Conservation (phyloP, 2,329 filamentous ascomycete genomes). For the Alternaria metachromatica region DNA sequence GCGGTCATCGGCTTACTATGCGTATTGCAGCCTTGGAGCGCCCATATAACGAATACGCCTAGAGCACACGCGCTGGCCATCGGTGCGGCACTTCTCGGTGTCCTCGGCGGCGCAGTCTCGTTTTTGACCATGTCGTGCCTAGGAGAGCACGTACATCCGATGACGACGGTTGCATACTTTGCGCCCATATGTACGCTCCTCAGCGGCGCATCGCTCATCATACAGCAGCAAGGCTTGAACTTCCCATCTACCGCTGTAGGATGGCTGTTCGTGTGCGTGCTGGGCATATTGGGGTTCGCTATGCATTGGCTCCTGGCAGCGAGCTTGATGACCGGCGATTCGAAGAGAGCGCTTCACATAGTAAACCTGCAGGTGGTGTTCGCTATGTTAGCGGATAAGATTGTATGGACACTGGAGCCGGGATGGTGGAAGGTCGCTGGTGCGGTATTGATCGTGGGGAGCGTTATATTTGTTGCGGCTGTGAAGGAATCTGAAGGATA, state of each 20-base stretch:
- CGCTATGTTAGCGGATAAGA: not conserved
- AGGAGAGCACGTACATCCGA: not conserved
- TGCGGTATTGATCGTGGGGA: not conserved
- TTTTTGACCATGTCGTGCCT: not conserved
- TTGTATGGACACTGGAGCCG: not conserved
- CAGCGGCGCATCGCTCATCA: not conserved
- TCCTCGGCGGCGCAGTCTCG: not conserved
- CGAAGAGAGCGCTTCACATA: not conserved
- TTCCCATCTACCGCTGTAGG: not conserved
- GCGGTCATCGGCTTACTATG: not conserved
- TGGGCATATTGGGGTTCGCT: not conserved
- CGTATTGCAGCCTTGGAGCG: not conserved
- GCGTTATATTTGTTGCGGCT: not conserved
- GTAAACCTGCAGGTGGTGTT: not conserved
- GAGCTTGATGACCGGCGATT: conserved; percentile 1
- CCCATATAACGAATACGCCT: not conserved
- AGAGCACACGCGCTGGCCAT: not conserved
- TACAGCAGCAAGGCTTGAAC: not conserved
- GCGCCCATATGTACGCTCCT: not conserved
- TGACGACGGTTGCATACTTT: not conserved
- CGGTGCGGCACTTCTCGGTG: not conserved
- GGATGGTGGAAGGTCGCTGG: not conserved
- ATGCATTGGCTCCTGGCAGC: not conserved
- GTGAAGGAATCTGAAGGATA: not conserved
- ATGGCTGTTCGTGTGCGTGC: not conserved